These are phyloP conservation scores for Diplodia scrobiculata DNA, from an alignment of 2,329 filamentous ascomycete genomes.

Conservation along the genomic window DNA sequence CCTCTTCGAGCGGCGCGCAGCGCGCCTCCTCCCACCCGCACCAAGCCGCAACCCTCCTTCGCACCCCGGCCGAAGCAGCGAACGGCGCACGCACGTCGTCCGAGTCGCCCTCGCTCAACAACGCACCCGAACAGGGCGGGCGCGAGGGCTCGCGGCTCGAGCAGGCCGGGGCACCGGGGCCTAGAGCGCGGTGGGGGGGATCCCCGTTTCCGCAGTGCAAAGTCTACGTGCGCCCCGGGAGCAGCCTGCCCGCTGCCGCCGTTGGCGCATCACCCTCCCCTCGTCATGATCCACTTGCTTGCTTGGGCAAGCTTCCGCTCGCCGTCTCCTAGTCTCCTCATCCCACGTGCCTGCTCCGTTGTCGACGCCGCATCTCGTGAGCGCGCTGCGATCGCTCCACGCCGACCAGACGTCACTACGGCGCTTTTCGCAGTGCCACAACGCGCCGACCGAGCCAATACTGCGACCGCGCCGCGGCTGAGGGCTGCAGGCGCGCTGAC, in stretches of 20 bases:
- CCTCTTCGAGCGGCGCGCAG: constrained; percentile 20
- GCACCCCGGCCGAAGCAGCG: not conserved
- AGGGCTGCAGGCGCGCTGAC: constrained; percentile 10
- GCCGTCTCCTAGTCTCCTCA: constrained; percentile 10
- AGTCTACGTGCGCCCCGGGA: constrained; percentile 20
- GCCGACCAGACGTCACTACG: constrained; percentile 14
- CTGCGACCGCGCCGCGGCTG: constrained; percentile 12
- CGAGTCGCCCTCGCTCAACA: not conserved
- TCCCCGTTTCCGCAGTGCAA: constrained; percentile 4
- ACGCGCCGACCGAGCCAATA: not conserved
- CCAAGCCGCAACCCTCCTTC: constrained; percentile 6
- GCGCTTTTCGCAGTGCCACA: constrained; percentile 13
- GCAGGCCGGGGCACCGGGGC: constrained; percentile 5
- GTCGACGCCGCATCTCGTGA: constrained; percentile 14
- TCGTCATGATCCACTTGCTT: constrained; percentile 17
- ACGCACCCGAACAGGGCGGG: not conserved
- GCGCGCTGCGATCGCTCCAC: not conserved
- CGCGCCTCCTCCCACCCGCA: constrained; percentile 15
- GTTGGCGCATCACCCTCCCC: constrained; percentile 24
- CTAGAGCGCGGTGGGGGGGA: constrained; percentile 23
- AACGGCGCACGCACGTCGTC: not conserved
- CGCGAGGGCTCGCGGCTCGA: too few species aligned
- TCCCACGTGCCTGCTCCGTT: constrained; percentile 19
- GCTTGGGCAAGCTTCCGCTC: constrained; percentile 12
- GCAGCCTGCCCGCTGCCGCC: constrained; percentile 19